A percentile compares a stretch with the other conserved stretches of the same genome.
Conservation (phyloP, 73 alveolate genomes). For the Blepharisma stoltei region DNA sequence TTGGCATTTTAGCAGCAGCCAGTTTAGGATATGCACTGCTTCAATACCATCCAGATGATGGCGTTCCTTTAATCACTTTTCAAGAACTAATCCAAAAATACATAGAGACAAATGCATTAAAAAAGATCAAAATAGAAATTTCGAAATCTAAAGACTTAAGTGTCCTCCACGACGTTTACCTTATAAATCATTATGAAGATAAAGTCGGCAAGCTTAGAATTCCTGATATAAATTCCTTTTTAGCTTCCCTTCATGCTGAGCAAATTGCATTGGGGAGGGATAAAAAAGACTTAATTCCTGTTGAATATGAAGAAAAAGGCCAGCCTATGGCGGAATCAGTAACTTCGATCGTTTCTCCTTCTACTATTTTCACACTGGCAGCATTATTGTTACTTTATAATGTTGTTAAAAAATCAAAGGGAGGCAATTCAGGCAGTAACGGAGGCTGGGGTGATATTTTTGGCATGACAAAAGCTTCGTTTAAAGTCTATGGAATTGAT, state of each 20-base stretch:
- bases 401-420: not conserved
- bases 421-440: not conserved
- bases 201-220: not conserved
- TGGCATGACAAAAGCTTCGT: not conserved
- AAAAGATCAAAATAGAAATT: not conserved
- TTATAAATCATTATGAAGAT: not conserved
- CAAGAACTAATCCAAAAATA: not conserved
- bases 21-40: not conserved
- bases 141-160: not conserved
- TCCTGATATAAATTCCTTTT: not conserved
- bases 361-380: not conserved
- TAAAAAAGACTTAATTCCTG: not conserved
- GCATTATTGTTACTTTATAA: not conserved
- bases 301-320: not conserved
- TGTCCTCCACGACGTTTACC: not conserved
- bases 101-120: not conserved
- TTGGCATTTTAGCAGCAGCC: not conserved
- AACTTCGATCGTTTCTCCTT: not conserved
- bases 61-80: not conserved
- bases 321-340: not conserved
- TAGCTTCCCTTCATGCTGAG: not conserved
- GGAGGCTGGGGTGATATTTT: slow-evolving; percentile 12
- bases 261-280: not conserved
- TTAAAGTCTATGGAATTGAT: not conserved
- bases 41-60: not conserved